A percentile compares a stretch with the other conserved stretches of the same genome.
These are phyloP conservation scores for Acarospora socialis DNA, from an alignment of 2,329 filamentous ascomycete genomes.

Conservation along the genomic window DNA sequence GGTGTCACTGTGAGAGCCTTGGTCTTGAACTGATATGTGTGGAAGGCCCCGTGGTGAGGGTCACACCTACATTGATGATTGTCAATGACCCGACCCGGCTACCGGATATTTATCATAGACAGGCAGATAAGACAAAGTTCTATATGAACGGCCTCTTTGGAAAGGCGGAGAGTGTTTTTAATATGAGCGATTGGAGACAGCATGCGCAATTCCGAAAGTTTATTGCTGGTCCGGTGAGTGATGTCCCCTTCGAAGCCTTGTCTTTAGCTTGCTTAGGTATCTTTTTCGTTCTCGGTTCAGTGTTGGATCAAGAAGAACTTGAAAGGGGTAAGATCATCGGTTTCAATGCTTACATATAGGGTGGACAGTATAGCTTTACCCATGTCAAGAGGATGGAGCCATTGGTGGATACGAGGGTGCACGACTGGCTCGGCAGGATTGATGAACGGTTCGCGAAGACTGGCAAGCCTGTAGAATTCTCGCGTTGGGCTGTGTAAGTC, in stretches of 20 bases:
- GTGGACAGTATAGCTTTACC: constrained; percentile 34
- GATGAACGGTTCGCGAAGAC: constrained; percentile 31
- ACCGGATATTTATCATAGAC: constrained; percentile 41
- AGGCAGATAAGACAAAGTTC: constrained; percentile 43
- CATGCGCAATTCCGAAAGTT: constrained; percentile 42
- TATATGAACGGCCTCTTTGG: constrained; percentile 46
- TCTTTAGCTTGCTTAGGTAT: no score
- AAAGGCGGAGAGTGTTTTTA: constrained; percentile 41
- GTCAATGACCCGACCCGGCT: constrained; percentile 40
- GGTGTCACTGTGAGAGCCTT: no score
- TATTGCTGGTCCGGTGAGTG: constrained; percentile 33
- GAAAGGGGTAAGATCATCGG: not conserved
- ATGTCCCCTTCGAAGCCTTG: no score
- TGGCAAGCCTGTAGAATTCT: constrained; percentile 37
- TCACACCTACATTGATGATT: constrained; percentile 39
- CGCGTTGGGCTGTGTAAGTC: constrained; percentile 37
- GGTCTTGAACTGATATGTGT: no score
- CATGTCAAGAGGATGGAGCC: constrained; percentile 47
- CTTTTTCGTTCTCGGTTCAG: not conserved
- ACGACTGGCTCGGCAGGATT: constrained; percentile 37
- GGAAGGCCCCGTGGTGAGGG: constrained; percentile 40
- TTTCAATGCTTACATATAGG: not conserved
- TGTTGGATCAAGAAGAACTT: not conserved
- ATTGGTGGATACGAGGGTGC: constrained; percentile 37
- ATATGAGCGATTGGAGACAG: constrained; percentile 38